Evolutionary conservation across 495 filamentous ascomycete species (phyloP).

Genomic region (Oidiodendron maius): DNA sequence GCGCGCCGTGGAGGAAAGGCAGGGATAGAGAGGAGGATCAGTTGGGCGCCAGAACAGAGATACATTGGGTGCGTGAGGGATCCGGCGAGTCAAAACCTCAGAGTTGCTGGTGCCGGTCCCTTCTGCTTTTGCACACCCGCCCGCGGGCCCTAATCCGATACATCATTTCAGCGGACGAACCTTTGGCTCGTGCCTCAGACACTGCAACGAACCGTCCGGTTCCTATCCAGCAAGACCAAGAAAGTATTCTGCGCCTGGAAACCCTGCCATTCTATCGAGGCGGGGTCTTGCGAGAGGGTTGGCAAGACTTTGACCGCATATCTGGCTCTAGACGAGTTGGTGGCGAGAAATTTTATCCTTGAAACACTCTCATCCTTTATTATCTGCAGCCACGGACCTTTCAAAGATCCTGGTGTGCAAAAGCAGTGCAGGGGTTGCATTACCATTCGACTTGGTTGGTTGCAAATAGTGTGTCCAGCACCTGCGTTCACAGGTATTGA

Average conservation of each 20-base stretch:
- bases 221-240: slow-evolving; percentile 2
- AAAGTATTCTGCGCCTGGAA: neutral
- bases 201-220: slow-evolving; percentile 17
- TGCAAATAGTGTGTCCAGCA: no score
- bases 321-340: neutral
- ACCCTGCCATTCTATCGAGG: neutral
- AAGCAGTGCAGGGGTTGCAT: no score
- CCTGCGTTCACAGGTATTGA: slow-evolving; percentile 20
- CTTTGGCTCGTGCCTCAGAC: slow-evolving; percentile 23
- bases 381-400: no score
- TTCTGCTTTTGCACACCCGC: neutral
- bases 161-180: slow-evolving; percentile 23
- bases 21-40: neutral
- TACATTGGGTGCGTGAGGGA: neutral
- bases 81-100: neutral
- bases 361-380: no score
- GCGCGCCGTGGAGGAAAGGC: neutral
- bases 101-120: neutral
- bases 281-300: neutral
- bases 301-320: neutral
- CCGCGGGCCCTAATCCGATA: slow-evolving; percentile 14
- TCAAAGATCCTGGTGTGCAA: no score
- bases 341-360: no score
- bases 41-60: neutral
- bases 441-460: no score